Percentiles rank a stretch among this genome's conserved stretches.
Conservation (phyloP, 768 basidiomycete genomes). For the Crassisporium funariophilum region DNA sequence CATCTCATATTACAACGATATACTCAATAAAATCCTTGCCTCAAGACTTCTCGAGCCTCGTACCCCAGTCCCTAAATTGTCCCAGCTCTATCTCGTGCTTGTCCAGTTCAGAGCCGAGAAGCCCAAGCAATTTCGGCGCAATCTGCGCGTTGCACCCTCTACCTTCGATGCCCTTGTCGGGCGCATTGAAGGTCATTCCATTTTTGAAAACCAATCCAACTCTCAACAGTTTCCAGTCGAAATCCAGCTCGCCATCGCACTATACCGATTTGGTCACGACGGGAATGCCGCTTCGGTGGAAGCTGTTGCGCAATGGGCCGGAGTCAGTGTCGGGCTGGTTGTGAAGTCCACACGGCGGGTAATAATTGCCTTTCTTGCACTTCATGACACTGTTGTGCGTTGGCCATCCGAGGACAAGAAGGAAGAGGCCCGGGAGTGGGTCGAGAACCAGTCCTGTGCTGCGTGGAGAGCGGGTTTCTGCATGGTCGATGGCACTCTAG, state of each 20-base stretch:
- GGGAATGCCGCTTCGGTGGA: slow-evolving; percentile 28
- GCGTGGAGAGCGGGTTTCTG: slow-evolving; percentile 30
- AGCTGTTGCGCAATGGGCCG: slow-evolving; percentile 24
- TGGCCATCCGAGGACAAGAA: slow-evolving; percentile 19
- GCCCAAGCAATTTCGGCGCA: slow-evolving; percentile 21
- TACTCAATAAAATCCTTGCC: slow-evolving; percentile 10
- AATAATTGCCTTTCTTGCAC: slow-evolving; percentile 19
- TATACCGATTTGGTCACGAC: slow-evolving; percentile 21
- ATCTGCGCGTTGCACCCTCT: slow-evolving; percentile 25
- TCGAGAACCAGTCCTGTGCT: slow-evolving; percentile 6
- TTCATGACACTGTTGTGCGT: slow-evolving; percentile 19
- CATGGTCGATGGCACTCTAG: slow-evolving; percentile 33
- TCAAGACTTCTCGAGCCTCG: slow-evolving; percentile 15
- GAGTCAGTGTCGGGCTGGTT: slow-evolving; percentile 22
- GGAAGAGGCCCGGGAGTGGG: slow-evolving; percentile 25
- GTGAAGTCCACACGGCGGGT: slow-evolving; percentile 19
- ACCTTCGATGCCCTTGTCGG: slow-evolving; percentile 21
- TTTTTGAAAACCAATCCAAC: slow-evolving; percentile 25
- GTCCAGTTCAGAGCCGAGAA: slow-evolving; percentile 20
- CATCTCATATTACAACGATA: slow-evolving; percentile 4
- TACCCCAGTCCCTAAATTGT: slow-evolving; percentile 15
- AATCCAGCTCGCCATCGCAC: slow-evolving; percentile 30
- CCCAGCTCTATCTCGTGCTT: slow-evolving; percentile 25
- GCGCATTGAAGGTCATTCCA: slow-evolving; percentile 22
- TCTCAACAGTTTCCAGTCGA: slow-evolving; percentile 25